These are phyloP conservation scores for Sporobolomyces roseus DNA, from an alignment of 768 basidiomycete genomes.

Conservation along the genomic window DNA sequence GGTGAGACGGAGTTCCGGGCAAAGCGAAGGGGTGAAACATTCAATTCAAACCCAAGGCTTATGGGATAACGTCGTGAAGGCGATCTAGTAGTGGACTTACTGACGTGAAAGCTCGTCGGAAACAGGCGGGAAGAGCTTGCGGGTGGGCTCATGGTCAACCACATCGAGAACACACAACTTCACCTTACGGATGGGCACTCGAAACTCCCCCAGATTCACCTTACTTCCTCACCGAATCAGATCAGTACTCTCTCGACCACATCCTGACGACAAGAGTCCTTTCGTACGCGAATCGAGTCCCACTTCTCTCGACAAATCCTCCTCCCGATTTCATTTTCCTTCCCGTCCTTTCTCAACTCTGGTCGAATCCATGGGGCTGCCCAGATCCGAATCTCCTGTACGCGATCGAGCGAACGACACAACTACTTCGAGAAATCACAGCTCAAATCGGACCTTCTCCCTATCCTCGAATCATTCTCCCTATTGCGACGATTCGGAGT, in stretches of 20 bases:
- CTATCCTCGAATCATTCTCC: conserved; percentile 20
- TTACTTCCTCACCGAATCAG: conserved; percentile 14
- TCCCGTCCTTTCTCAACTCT: conserved; percentile 23
- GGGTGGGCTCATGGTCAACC: conserved; percentile 16
- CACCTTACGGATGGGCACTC: conserved; percentile 5
- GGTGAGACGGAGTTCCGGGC: too few species aligned
- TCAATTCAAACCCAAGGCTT: too few species aligned
- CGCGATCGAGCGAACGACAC: conserved; percentile 11
- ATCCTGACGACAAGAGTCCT: conserved; percentile 22
- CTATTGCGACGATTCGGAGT: conserved; percentile 26
- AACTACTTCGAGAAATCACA: conserved; percentile 5
- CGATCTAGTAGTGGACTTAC: too few species aligned
- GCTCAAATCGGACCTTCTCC: neutral
- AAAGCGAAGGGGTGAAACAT: too few species aligned
- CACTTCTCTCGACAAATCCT: conserved; percentile 9
- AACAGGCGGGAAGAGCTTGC: conserved; percentile 4
- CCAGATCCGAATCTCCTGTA: neutral
- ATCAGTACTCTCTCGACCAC: conserved; percentile 30
- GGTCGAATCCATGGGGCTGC: conserved; percentile 27
- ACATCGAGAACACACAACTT: conserved; percentile 6
- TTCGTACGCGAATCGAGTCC: conserved; percentile 14
- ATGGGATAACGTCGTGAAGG: too few species aligned
- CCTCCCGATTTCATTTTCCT: conserved; percentile 30
- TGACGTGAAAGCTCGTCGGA: too few species aligned
- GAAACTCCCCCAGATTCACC: conserved; percentile 16